Base-by-base conservation (phyloP, 2,329 filamentous ascomycete genomes). In the Cladobotryum mycophilum region DNA sequence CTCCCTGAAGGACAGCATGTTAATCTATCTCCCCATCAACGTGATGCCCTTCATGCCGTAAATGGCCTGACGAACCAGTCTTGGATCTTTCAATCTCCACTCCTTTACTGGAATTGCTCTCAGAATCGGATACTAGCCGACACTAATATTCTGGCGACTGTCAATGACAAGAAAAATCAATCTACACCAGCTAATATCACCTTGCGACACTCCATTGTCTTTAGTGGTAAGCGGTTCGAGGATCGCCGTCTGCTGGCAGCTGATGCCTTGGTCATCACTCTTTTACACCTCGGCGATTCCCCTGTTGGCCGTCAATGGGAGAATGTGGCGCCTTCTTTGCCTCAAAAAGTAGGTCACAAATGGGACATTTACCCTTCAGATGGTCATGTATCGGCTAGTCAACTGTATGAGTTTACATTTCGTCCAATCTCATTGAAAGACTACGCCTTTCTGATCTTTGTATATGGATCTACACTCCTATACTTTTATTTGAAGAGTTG, bases 31-130 rank as follows among this genome's bases (percentile, higher is more conserved):
- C 66, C 67, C 13, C 58, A 61, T 13, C 70, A 78, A 55, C 75
- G 81, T 30, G 77, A 85, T 60, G 64, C 73, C 8, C 71, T 80
- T 22, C 81, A 85, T 60, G 75, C 80, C 47, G 70, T 75, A 57
- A 83, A 84, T 59, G 81, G 80, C 13, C 65, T 82, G 34, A 80
- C 75, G 4, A 78, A 81, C 56, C 70, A 82, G 58, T 81, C 81
- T 4, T 89, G 86, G 86, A 87, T 88, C 58, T 88, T 88, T 61
- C 86, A 91, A 60, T 91, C 88, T n/a, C 87, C 88, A 1, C 69
- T 92, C 48, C 83, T 89, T 66, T 91, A 90, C 66, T 92, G 88
- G 88, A 78, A 82, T 53, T 86, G 84, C 62, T 86, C 76, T n/a
- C 61, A 71, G 5, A 74, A 79, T 1, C 68, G 67, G 6, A 79